These are phyloP conservation scores for Cladobotryum protrusum DNA, from an alignment of 2,329 filamentous ascomycete species.

Conservation along the genomic window DNA sequence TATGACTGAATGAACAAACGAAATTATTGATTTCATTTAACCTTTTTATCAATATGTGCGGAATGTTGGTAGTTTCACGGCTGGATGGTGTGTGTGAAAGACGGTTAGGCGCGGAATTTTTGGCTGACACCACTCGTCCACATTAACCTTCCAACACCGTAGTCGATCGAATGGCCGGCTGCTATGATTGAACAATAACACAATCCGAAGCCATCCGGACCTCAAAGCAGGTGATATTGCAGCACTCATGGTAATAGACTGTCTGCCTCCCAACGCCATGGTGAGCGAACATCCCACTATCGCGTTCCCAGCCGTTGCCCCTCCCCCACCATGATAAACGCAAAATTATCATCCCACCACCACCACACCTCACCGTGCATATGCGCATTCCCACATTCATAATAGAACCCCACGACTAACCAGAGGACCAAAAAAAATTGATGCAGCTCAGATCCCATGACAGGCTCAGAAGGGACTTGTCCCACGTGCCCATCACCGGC, in stretches of 20 bases:
- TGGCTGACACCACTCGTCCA: too few relatives aligned
- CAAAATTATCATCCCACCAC: too few relatives aligned
- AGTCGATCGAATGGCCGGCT: too few relatives aligned
- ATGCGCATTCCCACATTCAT: too few relatives aligned
- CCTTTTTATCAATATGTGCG: background rate
- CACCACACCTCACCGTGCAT: too few relatives aligned
- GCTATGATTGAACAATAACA: too few relatives aligned
- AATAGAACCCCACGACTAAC: background rate
- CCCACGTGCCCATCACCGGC: constrained; percentile 53
- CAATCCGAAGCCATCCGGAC: background rate
- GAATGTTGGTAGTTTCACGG: background rate
- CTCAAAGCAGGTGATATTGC: too few relatives aligned
- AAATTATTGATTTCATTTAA: background rate
- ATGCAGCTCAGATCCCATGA: constrained; percentile 9
- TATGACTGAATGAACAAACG: constrained; percentile 10
- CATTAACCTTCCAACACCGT: background rate
- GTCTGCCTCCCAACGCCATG: background rate
- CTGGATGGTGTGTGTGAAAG: too few relatives aligned
- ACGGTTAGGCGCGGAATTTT: too few relatives aligned
- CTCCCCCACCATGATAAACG: background rate
- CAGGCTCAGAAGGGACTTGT: constrained; percentile 29
- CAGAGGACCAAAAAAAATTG: too few relatives aligned
- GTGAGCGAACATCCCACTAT: background rate
- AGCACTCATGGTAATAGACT: background rate
- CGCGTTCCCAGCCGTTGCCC: background rate